These are phyloP conservation scores for Orbilia brochopaga DNA, from an alignment of 2,329 filamentous ascomycete species.

Conservation along the genomic window DNA sequence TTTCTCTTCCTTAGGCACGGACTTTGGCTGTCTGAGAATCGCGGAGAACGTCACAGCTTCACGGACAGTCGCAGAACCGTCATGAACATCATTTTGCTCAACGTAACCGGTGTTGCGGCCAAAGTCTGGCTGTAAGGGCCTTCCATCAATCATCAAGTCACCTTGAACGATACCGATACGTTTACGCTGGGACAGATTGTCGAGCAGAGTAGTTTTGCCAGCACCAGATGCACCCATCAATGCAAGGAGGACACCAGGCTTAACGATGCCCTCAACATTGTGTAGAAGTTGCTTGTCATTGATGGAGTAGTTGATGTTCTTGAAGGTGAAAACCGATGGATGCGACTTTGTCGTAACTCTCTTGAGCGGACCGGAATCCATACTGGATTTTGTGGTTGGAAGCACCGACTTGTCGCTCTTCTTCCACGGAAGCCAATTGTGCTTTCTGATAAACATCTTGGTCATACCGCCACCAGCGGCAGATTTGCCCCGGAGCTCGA, in stretches of 20 bases:
- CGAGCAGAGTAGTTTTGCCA: constrained; percentile 82
- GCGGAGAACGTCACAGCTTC: constrained; percentile 74
- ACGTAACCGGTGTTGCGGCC: constrained; percentile 74
- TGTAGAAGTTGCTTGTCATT: constrained; percentile 72
- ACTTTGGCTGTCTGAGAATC: constrained; percentile 67
- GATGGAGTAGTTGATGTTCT: constrained; percentile 73
- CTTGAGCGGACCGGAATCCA: constrained; percentile 22
- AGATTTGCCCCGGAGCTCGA: constrained; percentile 71
- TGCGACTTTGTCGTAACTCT: constrained; percentile 49
- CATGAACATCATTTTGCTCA: constrained; percentile 75
- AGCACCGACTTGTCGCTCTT: constrained; percentile 5
- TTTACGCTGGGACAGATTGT: constrained; percentile 76
- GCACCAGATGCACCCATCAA: constrained; percentile 82
- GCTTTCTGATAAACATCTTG: constrained; percentile 51
- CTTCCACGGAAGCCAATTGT: constrained; percentile 27
- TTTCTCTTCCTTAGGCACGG: constrained; percentile 66
- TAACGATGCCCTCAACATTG: constrained; percentile 76
- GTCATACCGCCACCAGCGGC: constrained; percentile 62
- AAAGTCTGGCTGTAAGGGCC: constrained; percentile 67
- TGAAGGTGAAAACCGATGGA: constrained; percentile 69
- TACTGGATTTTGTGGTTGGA: constrained; percentile 20
- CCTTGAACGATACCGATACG: constrained; percentile 69
- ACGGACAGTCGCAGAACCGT: constrained; percentile 70
- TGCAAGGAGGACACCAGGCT: constrained; percentile 79
- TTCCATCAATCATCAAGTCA: constrained; percentile 74